phyloP scores from a whole-genome alignment of 257 asterid genomes.

The Nyctanthes arbortristis region DNA sequence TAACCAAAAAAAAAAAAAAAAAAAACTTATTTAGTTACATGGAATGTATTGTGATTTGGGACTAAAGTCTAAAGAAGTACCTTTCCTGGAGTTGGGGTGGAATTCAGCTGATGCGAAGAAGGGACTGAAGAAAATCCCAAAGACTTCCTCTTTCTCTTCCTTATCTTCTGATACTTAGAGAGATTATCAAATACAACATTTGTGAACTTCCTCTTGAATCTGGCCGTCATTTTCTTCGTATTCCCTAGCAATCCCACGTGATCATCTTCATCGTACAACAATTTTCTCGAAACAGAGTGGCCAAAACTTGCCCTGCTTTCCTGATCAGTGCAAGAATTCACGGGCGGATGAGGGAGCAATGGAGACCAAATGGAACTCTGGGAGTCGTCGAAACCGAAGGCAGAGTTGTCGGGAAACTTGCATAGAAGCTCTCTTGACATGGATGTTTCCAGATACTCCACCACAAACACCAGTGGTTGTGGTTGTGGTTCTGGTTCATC shows the following conservation, averaged over 20 bases:
- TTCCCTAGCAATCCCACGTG: slow-evolving; percentile 36
- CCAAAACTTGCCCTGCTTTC: slow-evolving; percentile 6
- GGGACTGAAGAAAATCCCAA: slow-evolving; percentile 42
- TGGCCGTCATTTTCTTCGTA: slow-evolving; percentile 46
- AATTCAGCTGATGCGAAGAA: slow-evolving; percentile 34
- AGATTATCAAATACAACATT: slow-evolving; percentile 37
- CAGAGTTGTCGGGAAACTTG: slow-evolving; percentile 79
- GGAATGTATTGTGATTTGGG: not conserved
- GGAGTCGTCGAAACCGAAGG: slow-evolving; percentile 81
- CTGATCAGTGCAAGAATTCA: slow-evolving; percentile 3
- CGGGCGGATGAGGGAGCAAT: slow-evolving; percentile 49
- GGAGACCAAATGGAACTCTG: slow-evolving; percentile 99
- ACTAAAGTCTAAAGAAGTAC: slow-evolving; percentile 35
- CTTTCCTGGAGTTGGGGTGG: slow-evolving; percentile 51
- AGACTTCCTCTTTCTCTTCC: slow-evolving; percentile 36
- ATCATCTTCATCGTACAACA: slow-evolving; percentile 32
- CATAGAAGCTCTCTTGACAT: slow-evolving; percentile 74
- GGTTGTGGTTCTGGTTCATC: slow-evolving; percentile 21
- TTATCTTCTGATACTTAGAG: slow-evolving; percentile 39
- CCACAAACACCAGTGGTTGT: slow-evolving; percentile 49
- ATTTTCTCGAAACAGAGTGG: slow-evolving; percentile 37
- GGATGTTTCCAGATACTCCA: slow-evolving; percentile 72
- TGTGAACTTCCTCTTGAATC: slow-evolving; percentile 56
- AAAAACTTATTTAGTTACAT: no score
- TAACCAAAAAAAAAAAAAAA: no score